Base-by-base conservation (phyloP, 805 yeast genomes). In the Tetrapisispora arboricola region DNA sequence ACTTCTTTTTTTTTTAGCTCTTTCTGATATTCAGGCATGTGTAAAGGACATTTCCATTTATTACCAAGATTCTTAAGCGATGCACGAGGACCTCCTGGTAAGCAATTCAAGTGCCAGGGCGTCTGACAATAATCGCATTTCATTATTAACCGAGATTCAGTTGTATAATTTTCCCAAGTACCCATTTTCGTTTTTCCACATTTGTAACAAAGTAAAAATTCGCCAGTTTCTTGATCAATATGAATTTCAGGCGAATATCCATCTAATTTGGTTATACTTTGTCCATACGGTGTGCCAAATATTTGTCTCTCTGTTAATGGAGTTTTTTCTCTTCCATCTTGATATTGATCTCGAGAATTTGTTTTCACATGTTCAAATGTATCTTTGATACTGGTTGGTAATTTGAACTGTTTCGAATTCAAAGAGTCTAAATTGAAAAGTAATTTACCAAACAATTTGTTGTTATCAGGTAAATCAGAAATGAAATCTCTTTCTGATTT, bases 21-120 rank as follows among this genome's bases (percentile, higher is more conserved):
- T 13, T 6, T 10, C 6, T 18, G 25, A 19, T 27, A 15, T 11
- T 25, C 27, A 6, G 36, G 38, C 17, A 76, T 75, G 63, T 86
- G 96, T 49, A 83, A 80, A 2, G 96, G 97, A 60, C 95, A 92
- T 64, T 75, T 78, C 97, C 96, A 90, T 58, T 80, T 84, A 34
- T 70, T 68, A 2, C 92, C 94, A 33, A 84, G 57, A 31, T 80
- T 77, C 51, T 85, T 84, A 16, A 80, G 75, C 6, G 80, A 68
- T 13, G 84, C 70, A 49, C 85, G 64, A 1, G 95, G 94, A 1
- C 84, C 83, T 39, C 72, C 68, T 13, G 62, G 62, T 13, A 88
- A 61, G 60, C 97, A 88, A 61, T 90, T 96, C 36, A 88, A 61
- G 63, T 88, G 97, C 94, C 94, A 88, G 15, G 78, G 72, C 3